A percentile compares a stretch with the other conserved stretches of the same genome.
phyloP scores from a whole-genome alignment of 768 basidiomycete genomes.

The Pleurotus giganteus region DNA sequence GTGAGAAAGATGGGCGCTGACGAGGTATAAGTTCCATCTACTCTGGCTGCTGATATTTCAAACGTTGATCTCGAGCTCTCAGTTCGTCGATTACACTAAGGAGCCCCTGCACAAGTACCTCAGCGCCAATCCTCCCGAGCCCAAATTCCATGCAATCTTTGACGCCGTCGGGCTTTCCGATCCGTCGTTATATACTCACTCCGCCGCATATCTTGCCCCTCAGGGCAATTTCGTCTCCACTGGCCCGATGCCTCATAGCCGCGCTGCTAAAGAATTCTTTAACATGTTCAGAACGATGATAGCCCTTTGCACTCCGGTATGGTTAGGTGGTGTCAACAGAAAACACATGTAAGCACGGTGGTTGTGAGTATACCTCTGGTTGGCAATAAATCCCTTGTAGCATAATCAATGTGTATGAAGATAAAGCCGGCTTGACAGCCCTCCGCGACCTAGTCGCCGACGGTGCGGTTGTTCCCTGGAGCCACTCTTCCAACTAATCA shows the following conservation, averaged over 20 bases:
- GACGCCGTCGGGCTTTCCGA: conserved; percentile 43
- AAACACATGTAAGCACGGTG: conserved; percentile 38
- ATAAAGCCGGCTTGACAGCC: conserved; percentile 30
- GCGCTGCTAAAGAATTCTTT: conserved; percentile 28
- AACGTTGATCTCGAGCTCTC: background rate
- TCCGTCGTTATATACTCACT: conserved; percentile 37
- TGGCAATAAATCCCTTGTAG: conserved; percentile 20
- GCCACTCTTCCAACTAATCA: conserved; percentile 28
- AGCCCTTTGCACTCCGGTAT: conserved; percentile 38
- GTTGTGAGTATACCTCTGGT: background rate
- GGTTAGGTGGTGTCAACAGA: conserved; percentile 52
- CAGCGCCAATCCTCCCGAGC: conserved; percentile 28
- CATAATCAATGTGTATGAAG: conserved; percentile 29
- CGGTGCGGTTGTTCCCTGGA: conserved; percentile 30
- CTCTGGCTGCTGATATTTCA: background rate
- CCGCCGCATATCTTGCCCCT: conserved; percentile 38
- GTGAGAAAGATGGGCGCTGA: conserved; percentile 53
- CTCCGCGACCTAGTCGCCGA: conserved; percentile 37
- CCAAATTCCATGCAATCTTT: conserved; percentile 44
- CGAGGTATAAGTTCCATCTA: conserved; percentile 29
- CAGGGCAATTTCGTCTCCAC: conserved; percentile 43
- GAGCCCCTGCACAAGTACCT: conserved; percentile 39
- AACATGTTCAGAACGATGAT: conserved; percentile 29
- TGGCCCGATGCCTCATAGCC: conserved; percentile 40
- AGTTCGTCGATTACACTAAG: conserved; percentile 49